Evolutionary conservation across 2,329 filamentous ascomycete genomes (phyloP), one percentile per base, ranked within the genome.

Genomic region (Amylocarpus encephaloides): DNA sequence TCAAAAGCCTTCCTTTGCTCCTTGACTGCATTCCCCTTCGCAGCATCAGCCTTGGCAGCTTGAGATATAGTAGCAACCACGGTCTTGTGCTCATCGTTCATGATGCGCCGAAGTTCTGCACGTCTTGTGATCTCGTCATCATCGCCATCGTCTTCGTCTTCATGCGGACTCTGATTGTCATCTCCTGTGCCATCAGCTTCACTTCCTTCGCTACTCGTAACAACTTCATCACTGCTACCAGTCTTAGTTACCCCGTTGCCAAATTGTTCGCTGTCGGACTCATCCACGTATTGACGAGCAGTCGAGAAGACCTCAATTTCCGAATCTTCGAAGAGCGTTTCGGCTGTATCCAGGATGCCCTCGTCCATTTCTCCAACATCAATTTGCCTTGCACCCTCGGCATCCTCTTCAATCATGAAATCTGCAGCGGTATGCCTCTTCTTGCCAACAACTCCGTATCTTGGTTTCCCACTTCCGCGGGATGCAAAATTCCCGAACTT

Each of bases 1-100:
- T 97, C 92, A 63, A 95, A 98, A 0, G 85, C 82, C 54, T 84
- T 85, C 46, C 90, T 82, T 70, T 98, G 93, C 50, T 83, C 75
- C 61, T 90, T 92, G 34, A 98, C 88, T 0, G 92, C 92, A 48
- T 79, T 71, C 11, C 93, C 93, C 68, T 97, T 97, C 38, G 84
- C 80, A 4, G 86, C 82, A 65, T 97, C 93, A 47, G 81, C 81
- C 63, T 85, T 83, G 46, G 82, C 82, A 1, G 85, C 83, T 62
- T 84, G 60, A 7, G 73, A 71, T 39, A 78, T 67, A 7, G 80
- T 82, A 15, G 80, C 77, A 6, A 83, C 74, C 34, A 88, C 77
- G 3, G 73, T 77, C 62, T 83, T 84, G 56, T 86, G 81, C 50
- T 85, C 81, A 33, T 83, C 74, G 34, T 73, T 77, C 74, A 90